phyloP scores from a whole-genome alignment of 1,139 yeast species.

The Pichia sp. region DNA sequence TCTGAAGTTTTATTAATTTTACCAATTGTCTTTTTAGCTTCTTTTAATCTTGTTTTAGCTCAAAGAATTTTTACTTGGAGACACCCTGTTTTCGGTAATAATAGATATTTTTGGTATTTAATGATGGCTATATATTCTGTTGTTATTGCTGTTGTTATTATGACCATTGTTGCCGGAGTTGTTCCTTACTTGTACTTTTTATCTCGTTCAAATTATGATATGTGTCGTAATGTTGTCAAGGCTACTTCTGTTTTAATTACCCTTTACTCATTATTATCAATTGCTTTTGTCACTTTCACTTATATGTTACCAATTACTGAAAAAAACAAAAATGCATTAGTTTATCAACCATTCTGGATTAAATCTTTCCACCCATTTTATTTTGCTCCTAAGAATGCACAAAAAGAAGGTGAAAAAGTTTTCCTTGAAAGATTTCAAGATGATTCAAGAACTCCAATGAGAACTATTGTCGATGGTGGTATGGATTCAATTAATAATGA shows the following conservation, averaged over 20 bases:
- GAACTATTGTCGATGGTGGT: conserved; percentile 36
- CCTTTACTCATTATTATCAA: conserved; percentile 54
- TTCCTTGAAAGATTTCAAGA: conserved; percentile 50
- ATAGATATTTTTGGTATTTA: conserved; percentile 45
- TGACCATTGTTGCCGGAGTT: conserved; percentile 64
- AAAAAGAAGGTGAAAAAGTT: conserved; percentile 43
- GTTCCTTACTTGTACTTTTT: conserved; percentile 59
- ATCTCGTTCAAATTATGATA: conserved; percentile 38
- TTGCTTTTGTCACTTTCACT: conserved; percentile 45
- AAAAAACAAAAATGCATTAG: conserved; percentile 45
- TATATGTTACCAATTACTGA: conserved; percentile 52
- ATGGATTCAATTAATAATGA: conserved; percentile 38
- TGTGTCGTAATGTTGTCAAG: conserved; percentile 53
- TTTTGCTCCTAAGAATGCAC: conserved; percentile 46
- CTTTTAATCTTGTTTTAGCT: conserved; percentile 60
- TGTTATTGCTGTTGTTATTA: conserved; percentile 53
- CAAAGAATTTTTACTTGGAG: conserved; percentile 79
- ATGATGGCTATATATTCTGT: conserved; percentile 50
- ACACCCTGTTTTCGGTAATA: conserved; percentile 70
- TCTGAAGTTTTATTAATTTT: conserved; percentile 54
- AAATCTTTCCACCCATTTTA: conserved; percentile 53
- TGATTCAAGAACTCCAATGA: conserved; percentile 33
- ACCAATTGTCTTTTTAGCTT: conserved; percentile 50
- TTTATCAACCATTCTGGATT: conserved; percentile 80
- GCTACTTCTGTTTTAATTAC: conserved; percentile 53